Conservation (phyloP, 164 flowering plant species). For the Aristolochia californica region DNA sequence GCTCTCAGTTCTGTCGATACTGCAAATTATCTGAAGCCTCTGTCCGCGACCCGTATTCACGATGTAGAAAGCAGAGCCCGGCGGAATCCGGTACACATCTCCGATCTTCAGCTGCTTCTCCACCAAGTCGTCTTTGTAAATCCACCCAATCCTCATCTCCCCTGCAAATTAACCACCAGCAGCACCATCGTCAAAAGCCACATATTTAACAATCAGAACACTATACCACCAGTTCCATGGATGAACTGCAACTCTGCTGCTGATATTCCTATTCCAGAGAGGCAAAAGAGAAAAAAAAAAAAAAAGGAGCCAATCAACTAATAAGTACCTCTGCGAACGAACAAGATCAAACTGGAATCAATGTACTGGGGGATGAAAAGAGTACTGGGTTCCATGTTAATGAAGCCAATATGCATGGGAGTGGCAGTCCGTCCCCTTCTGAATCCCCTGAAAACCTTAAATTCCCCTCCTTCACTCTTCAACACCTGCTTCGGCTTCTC, state of each 20-base stretch:
- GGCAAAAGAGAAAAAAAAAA: too few relatives aligned
- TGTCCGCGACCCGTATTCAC: slow-evolving; percentile 60
- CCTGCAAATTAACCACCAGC: too few relatives aligned
- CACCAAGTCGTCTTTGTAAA: slow-evolving; percentile 42
- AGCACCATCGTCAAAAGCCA: neutral
- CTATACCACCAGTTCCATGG: too few relatives aligned
- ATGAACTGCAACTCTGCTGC: too few relatives aligned
- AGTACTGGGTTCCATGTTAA: neutral
- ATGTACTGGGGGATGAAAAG: neutral
- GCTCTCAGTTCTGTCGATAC: slow-evolving; percentile 59
- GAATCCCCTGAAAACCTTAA: slow-evolving; percentile 47
- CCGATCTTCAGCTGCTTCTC: slow-evolving; percentile 54
- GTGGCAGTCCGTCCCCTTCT: slow-evolving; percentile 13
- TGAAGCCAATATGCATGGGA: slow-evolving; percentile 57
- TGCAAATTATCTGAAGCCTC: slow-evolving; percentile 58
- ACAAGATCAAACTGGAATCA: neutral
- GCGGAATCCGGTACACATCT: slow-evolving; percentile 63
- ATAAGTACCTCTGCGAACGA: neutral
- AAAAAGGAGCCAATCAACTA: neutral
- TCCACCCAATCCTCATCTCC: slow-evolving; percentile 55
- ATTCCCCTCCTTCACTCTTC: slow-evolving; percentile 66
- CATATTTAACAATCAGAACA: too few relatives aligned
- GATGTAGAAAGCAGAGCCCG: slow-evolving; percentile 77
- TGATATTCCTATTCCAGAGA: too few relatives aligned
- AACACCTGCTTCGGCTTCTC: slow-evolving; percentile 35